A percentile compares a stretch with the other conserved stretches of the same genome.
phyloP scores from a whole-genome alignment of 1,284 basidiomycete genomes.

The Leccinum insigne region DNA sequence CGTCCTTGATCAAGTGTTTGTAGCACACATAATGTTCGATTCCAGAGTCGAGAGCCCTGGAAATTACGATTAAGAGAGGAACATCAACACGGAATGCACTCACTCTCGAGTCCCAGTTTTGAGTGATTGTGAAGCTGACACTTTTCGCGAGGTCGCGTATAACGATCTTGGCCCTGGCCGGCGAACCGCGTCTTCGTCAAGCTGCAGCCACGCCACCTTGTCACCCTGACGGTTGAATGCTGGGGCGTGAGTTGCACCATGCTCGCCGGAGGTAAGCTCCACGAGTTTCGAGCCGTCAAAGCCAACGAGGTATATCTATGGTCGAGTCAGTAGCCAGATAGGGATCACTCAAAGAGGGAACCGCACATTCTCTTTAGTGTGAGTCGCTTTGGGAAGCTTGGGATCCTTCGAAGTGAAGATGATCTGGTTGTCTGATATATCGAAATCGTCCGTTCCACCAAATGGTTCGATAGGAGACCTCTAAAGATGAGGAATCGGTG shows the following conservation, averaged over 20 bases:
- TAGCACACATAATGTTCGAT: conserved; percentile 53
- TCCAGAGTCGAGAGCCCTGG: conserved; percentile 54
- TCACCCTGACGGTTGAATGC: conserved; percentile 66
- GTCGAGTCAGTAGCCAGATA: conserved; percentile 9
- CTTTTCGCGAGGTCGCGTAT: conserved; percentile 72
- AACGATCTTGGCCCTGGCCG: conserved; percentile 65
- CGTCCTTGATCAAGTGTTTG: conserved; percentile 41
- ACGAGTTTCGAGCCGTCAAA: conserved; percentile 48
- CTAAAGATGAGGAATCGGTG: conserved; percentile 36
- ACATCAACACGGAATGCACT: conserved; percentile 21
- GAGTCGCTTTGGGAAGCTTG: conserved; percentile 66
- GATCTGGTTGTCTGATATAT: conserved; percentile 65
- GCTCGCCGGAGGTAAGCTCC: conserved; percentile 77
- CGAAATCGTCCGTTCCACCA: conserved; percentile 76
- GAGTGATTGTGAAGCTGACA: conserved; percentile 71
- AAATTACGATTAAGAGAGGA: background rate
- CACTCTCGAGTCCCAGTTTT: conserved; percentile 82
- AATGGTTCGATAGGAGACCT: conserved; percentile 81
- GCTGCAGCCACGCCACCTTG: conserved; percentile 85
- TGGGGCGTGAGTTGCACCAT: conserved; percentile 78
- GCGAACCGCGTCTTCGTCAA: conserved; percentile 64
- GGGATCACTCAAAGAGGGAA: background rate
- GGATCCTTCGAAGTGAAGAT: conserved; percentile 88
- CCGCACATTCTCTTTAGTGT: conserved; percentile 76
- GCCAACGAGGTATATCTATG: conserved; percentile 65